Evolutionary conservation across 208 protist species (phyloP).

Genomic region (Vickermania ingenoplastis): DNA sequence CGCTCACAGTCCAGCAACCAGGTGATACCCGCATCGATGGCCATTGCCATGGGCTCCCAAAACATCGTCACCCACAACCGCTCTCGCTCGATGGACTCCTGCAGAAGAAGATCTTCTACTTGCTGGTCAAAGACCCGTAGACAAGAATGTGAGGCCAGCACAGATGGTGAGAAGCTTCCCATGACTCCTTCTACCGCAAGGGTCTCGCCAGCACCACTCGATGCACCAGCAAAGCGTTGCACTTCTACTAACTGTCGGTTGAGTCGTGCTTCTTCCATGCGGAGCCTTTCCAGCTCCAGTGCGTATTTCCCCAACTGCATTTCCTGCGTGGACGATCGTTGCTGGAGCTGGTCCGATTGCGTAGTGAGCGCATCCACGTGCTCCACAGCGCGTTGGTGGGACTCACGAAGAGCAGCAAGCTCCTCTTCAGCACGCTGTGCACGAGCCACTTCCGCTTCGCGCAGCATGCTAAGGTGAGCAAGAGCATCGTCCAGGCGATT

Average conservation of each 20-base stretch:
- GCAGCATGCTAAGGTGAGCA: constrained; percentile 62
- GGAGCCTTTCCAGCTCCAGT: constrained; percentile 49
- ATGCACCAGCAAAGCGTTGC: constrained; percentile 7
- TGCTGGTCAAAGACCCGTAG: constrained; percentile 1
- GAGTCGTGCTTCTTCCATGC: constrained; percentile 44
- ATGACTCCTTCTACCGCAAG: constrained; percentile 4
- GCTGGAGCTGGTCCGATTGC: constrained; percentile 7
- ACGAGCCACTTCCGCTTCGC: constrained; percentile 50
- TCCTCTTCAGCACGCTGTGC: constrained; percentile 27
- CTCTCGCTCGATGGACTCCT: constrained; percentile 46
- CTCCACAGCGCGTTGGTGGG: constrained; percentile 20
- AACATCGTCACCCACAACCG: constrained; percentile 41
- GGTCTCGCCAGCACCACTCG: constrained; percentile 4
- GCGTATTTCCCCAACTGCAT: constrained; percentile 17
- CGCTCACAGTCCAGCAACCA: constrained; percentile 53
- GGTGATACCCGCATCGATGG: constrained; percentile 78
- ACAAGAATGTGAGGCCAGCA: not conserved
- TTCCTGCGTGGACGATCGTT: not conserved
- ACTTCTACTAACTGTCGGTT: constrained; percentile 20
- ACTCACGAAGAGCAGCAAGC: constrained; percentile 21
- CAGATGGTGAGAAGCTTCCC: not conserved
- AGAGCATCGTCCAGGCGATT: constrained; percentile 77
- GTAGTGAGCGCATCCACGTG: constrained; percentile 24
- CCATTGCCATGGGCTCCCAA: constrained; percentile 75
- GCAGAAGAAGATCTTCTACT: constrained; percentile 12